Percentiles rank a stretch among this genome's conserved stretches.
Evolutionary conservation across 345 rosid genomes (phyloP).

Genomic region (Moringa oleifera): DNA sequence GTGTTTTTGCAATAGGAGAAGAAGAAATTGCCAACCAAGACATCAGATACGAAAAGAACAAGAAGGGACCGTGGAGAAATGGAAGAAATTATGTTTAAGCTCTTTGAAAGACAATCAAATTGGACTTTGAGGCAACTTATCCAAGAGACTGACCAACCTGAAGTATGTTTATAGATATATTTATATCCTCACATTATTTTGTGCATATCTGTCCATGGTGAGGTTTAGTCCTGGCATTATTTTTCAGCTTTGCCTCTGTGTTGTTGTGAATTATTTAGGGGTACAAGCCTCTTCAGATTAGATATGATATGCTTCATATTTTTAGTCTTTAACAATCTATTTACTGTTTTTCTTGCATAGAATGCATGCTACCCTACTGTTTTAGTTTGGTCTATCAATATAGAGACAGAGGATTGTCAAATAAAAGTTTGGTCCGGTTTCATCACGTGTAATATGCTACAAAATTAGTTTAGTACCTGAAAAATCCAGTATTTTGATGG

Average conservation of each 20-base stretch:
- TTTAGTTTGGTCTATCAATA: no score
- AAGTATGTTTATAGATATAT: conserved; percentile 37
- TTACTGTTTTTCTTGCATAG: no score
- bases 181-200: no score
- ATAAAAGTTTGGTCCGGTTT: no score
- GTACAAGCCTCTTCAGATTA: neutral
- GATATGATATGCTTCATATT: no score
- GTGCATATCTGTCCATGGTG: no score
- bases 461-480: no score
- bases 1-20: conserved; percentile 52
- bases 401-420: no score
- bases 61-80: conserved; percentile 90
- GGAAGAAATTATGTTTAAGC: conserved; percentile 85
- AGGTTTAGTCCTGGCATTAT: neutral
- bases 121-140: conserved; percentile 75
- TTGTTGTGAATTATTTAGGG: neutral
- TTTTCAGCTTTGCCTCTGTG: neutral
- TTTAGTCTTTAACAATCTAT: neutral
- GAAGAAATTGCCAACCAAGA: conserved; percentile 55
- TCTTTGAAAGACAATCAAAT: conserved; percentile 82
- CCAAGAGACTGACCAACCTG: conserved; percentile 92
- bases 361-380: no score
- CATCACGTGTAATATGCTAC: no score
- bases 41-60: conserved; percentile 66
- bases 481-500: no score